A percentile compares a stretch with the other conserved stretches of the same genome.
Conservation (phyloP, 345 rosid species). For the Corchorus olitorius region DNA sequence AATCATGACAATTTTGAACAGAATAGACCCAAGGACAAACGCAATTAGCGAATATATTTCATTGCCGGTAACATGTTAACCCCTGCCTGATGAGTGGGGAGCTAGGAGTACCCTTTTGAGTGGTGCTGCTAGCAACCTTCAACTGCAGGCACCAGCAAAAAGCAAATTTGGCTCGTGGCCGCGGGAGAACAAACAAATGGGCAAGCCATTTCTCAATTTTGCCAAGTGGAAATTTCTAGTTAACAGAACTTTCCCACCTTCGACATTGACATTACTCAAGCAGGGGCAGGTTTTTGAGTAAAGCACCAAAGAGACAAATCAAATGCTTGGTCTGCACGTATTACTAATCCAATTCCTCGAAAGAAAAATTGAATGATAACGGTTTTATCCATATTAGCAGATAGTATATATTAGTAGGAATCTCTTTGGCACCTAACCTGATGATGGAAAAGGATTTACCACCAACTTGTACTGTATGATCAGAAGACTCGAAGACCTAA, state of each 20-base stretch:
- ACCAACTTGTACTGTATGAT: slow-evolving; percentile 12
- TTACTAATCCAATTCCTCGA: not conserved
- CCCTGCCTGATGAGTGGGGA: not conserved
- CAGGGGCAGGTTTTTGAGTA: not conserved
- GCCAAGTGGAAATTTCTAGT: slow-evolving; percentile 6
- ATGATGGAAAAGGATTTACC: slow-evolving; percentile 1
- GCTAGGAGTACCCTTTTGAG: not conserved
- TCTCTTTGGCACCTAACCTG: slow-evolving; percentile 13
- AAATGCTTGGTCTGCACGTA: slow-evolving; percentile 15
- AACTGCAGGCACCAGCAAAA: not conserved
- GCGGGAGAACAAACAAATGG: slow-evolving; percentile 8
- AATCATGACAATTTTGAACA: not conserved
- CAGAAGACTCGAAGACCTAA: slow-evolving; percentile 4
- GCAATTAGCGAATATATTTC: not conserved
- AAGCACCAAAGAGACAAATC: not conserved
- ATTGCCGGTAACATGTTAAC: not conserved
- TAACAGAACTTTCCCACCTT: not conserved
- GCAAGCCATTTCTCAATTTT: slow-evolving; percentile 5
- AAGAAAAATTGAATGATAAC: slow-evolving; percentile 9
- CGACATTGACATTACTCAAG: slow-evolving; percentile 12
- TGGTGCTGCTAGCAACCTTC: not conserved
- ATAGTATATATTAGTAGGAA: not conserved
- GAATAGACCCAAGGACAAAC: not conserved
- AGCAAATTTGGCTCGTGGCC: not conserved
- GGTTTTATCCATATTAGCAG: not conserved